Percentiles rank a stretch among this genome's conserved stretches.
These are phyloP conservation scores for Cercospora janseana DNA, from an alignment of 2,329 filamentous ascomycete genomes.

Conservation along the genomic window DNA sequence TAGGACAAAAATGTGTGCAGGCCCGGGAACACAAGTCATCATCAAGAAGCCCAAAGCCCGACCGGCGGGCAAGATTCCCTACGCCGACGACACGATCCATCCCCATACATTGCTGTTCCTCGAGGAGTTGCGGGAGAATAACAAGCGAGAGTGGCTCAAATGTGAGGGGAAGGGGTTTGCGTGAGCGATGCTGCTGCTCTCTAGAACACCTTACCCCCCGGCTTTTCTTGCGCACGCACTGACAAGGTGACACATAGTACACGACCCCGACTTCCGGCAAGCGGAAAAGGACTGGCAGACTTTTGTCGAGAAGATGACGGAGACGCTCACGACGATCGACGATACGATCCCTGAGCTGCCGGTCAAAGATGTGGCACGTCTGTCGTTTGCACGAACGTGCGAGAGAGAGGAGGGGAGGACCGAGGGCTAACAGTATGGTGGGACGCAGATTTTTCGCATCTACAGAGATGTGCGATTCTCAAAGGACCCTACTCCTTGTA, in stretches of 20 bases:
- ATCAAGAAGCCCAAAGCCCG: constrained; percentile 64
- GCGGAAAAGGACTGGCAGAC: constrained; percentile 78
- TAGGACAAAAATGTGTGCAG: neutral
- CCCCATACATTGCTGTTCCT: constrained; percentile 64
- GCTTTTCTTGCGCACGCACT: too few species aligned
- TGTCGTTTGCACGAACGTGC: too few species aligned
- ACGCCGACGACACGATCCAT: constrained; percentile 58
- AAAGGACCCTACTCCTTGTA: constrained; percentile 83
- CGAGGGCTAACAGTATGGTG: too few species aligned
- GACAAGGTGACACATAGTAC: constrained; percentile 62
- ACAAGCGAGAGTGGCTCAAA: constrained; percentile 64
- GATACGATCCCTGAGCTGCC: constrained; percentile 83
- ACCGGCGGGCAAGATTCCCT: constrained; percentile 57
- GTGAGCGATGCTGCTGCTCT: neutral
- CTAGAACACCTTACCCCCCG: too few species aligned
- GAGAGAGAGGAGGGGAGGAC: too few species aligned
- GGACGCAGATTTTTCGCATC: constrained; percentile 68
- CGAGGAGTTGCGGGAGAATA: constrained; percentile 58
- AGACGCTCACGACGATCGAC: constrained; percentile 69
- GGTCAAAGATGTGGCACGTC: constrained; percentile 68
- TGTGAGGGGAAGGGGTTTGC: constrained; percentile 43
- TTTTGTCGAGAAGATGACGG: constrained; percentile 70
- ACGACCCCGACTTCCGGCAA: constrained; percentile 75
- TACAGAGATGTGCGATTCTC: constrained; percentile 83
- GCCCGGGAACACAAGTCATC: constrained; percentile 59